Percentiles rank a stretch among this genome's conserved stretches.
Evolutionary conservation across 768 basidiomycete species (phyloP).

Genomic region (Naganishia friedmannii): DNA sequence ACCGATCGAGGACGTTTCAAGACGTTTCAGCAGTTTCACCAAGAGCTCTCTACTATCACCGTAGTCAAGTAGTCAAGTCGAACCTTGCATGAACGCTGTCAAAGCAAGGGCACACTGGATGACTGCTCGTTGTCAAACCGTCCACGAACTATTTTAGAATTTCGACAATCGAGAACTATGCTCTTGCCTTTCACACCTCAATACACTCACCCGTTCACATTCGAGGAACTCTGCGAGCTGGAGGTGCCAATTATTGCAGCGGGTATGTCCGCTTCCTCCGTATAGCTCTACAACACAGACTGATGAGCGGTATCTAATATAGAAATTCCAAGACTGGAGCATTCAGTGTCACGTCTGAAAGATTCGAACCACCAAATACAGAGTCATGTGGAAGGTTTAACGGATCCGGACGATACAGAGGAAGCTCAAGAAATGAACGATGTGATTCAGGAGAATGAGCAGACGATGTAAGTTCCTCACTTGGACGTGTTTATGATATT

Average conservation of each 20-base stretch:
- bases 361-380: conserved; percentile 20
- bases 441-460: conserved; percentile 21
- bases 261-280: not conserved
- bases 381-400: not conserved
- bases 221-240: conserved; percentile 8
- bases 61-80: too few relatives aligned
- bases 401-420: conserved; percentile 17
- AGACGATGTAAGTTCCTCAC: conserved; percentile 9
- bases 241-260: conserved; percentile 21
- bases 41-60: too few relatives aligned
- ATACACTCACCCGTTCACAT: conserved; percentile 26
- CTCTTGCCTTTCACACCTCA: not conserved
- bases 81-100: too few relatives aligned
- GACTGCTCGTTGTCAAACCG: too few relatives aligned
- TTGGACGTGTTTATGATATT: too few relatives aligned
- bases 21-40: not conserved
- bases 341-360: conserved; percentile 8
- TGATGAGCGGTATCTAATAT: not conserved
- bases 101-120: too few relatives aligned
- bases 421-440: conserved; percentile 19
- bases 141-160: too few relatives aligned
- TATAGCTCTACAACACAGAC: not conserved
- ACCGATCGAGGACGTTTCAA: not conserved
- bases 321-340: conserved; percentile 11
- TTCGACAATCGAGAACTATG: not conserved